These are phyloP conservation scores for Psilocybe sp. DNA, from an alignment of 768 basidiomycete genomes.

Conservation along the genomic window DNA sequence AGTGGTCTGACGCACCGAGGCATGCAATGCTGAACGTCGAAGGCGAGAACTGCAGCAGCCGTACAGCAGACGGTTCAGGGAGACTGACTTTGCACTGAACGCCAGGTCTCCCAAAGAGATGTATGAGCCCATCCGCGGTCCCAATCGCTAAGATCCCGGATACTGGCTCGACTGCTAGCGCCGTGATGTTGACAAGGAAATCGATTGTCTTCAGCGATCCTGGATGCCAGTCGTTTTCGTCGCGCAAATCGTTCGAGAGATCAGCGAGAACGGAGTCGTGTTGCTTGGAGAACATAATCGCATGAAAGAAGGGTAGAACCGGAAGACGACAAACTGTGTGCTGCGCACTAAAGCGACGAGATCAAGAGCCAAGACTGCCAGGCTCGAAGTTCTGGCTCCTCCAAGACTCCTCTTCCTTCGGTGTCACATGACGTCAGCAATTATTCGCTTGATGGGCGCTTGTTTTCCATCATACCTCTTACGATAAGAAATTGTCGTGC, in stretches of 20 bases:
- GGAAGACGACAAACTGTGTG: too few relatives aligned
- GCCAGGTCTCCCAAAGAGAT: conserved; percentile 66
- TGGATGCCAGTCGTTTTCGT: conserved; percentile 56
- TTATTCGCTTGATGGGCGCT: too few relatives aligned
- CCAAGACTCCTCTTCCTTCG: too few relatives aligned
- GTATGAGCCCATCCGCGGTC: conserved; percentile 58
- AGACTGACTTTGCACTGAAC: conserved; percentile 51
- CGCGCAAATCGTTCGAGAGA: conserved; percentile 55
- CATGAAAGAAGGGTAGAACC: not conserved
- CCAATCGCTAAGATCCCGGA: conserved; percentile 64
- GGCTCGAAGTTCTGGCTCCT: too few relatives aligned
- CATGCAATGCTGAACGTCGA: conserved; percentile 55
- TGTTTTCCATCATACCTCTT: too few relatives aligned
- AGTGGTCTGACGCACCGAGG: conserved; percentile 46
- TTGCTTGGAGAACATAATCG: conserved; percentile 41
- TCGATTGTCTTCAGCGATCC: conserved; percentile 47
- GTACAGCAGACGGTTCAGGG: conserved; percentile 44
- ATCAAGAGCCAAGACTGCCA: too few relatives aligned
- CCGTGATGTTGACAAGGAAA: conserved; percentile 47
- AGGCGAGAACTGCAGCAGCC: conserved; percentile 61
- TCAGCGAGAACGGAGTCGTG: conserved; percentile 38
- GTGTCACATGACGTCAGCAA: too few relatives aligned
- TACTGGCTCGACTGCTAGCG: conserved; percentile 58
- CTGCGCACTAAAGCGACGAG: too few relatives aligned
- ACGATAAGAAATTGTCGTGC: too few relatives aligned